A percentile compares a stretch with the other conserved stretches of the same genome.
Evolutionary conservation across 2,329 filamentous ascomycete species (phyloP).

Genomic region (Xylariomycetidae sp.): DNA sequence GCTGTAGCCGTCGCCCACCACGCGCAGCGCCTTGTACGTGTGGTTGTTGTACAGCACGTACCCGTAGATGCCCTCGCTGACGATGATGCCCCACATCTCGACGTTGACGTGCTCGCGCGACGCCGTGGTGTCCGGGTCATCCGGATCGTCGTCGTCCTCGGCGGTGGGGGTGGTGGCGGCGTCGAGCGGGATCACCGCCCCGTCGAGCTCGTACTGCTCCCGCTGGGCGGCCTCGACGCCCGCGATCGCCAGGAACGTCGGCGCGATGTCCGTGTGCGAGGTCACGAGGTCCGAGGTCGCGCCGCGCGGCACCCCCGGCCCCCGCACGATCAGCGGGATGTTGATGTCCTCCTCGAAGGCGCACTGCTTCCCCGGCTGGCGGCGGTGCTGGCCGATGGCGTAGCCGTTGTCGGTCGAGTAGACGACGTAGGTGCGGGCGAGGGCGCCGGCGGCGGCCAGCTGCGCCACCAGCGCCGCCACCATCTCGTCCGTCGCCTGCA

Average conservation of each 20-base stretch:
- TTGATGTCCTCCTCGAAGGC: constrained; percentile 54
- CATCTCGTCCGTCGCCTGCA: constrained; percentile 51
- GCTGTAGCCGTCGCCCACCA: constrained; percentile 41
- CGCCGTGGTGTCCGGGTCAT: constrained; percentile 9
- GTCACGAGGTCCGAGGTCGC: constrained; percentile 39
- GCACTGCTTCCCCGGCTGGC: constrained; percentile 52
- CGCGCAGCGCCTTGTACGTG: constrained; percentile 48
- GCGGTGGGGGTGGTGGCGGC: constrained; percentile 39
- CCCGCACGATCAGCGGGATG: constrained; percentile 53
- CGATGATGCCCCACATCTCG: constrained; percentile 37
- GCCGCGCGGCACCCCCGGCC: constrained; percentile 45
- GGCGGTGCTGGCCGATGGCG: constrained; percentile 51
- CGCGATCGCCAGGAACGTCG: constrained; percentile 47
- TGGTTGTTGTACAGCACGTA: constrained; percentile 32
- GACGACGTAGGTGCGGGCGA: constrained; percentile 55
- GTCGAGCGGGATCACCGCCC: constrained; percentile 49
- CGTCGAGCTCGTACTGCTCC: constrained; percentile 44
- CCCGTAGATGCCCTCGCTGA: constrained; percentile 24
- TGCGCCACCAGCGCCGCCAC: constrained; percentile 36
- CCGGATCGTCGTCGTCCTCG: constrained; percentile 1
- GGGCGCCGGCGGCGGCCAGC: constrained; percentile 45
- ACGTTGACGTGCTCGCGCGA: constrained; percentile 40
- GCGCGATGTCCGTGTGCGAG: constrained; percentile 54
- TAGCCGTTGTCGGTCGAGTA: constrained; percentile 56
- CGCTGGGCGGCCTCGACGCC: constrained; percentile 26